A percentile compares a stretch with the other conserved stretches of the same genome.
Conservation (phyloP, 148 eudicot species). For the Nepenthes gracilis region DNA sequence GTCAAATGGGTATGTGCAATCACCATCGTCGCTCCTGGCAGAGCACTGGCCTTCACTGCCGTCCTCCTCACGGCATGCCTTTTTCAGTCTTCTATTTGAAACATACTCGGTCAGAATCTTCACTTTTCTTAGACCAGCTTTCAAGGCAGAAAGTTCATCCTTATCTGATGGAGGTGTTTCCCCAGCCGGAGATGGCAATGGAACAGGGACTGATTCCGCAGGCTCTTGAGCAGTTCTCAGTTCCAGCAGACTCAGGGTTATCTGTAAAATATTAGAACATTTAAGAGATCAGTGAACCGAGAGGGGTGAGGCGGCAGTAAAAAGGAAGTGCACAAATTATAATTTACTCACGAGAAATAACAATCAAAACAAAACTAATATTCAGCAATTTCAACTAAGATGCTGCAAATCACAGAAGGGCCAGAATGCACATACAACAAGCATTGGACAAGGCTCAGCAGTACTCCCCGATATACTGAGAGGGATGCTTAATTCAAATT, state of each 20-base stretch:
- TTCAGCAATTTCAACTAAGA: background rate
- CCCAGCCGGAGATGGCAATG: conserved; percentile 23
- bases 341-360: background rate
- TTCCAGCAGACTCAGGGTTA: conserved; percentile 58
- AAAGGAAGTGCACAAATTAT: conserved; percentile 1
- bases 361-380: background rate
- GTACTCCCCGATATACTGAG: conserved; percentile 27
- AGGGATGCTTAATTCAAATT: conserved; percentile 56
- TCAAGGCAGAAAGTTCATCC: conserved; percentile 87
- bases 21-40: conserved; percentile 65
- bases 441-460: conserved; percentile 36
- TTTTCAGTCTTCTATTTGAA: conserved; percentile 60
- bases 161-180: conserved; percentile 44
- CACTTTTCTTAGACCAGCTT: conserved; percentile 80
- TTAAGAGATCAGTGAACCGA: conserved; percentile 4
- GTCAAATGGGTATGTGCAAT: conserved; percentile 55
- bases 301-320: background rate
- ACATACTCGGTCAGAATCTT: conserved; percentile 76
- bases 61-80: conserved; percentile 61
- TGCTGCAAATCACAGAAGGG: too few relatives aligned
- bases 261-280: conserved; percentile 23
- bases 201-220: conserved; percentile 22
- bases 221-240: conserved; percentile 51
- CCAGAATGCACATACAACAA: conserved; percentile 32
- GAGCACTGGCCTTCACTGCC: conserved; percentile 49